These are phyloP conservation scores for Cladosporium sp. DNA, from an alignment of 2,329 filamentous ascomycete species.

Conservation along the genomic window DNA sequence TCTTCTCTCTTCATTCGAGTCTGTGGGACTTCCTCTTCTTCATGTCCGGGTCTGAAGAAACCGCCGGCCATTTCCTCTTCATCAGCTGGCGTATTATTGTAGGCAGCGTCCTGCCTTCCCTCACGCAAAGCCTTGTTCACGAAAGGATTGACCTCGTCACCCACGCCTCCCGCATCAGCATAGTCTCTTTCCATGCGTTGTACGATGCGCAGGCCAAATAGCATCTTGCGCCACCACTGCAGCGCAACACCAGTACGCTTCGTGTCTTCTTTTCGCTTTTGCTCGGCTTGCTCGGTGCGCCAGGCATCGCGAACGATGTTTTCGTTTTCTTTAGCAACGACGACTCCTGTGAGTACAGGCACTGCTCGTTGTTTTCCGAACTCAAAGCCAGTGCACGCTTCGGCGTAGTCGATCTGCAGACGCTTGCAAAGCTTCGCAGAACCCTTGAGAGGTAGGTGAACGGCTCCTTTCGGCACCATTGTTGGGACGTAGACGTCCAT, in stretches of 20 bases:
- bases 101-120: slow-evolving; percentile 16
- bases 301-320: slow-evolving; percentile 73
- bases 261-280: slow-evolving; percentile 72
- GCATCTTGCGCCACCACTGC: slow-evolving; percentile 77
- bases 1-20: slow-evolving; percentile 20
- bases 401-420: slow-evolving; percentile 81
- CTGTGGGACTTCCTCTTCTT: slow-evolving; percentile 32
- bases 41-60: slow-evolving; percentile 37
- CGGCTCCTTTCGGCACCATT: slow-evolving; percentile 83
- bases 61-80: slow-evolving; percentile 35
- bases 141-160: slow-evolving; percentile 54
- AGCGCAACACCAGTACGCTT: slow-evolving; percentile 73
- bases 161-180: slow-evolving; percentile 48
- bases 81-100: slow-evolving; percentile 13
- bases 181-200: slow-evolving; percentile 75
- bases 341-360: slow-evolving; percentile 84
- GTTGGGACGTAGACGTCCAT: slow-evolving; percentile 92
- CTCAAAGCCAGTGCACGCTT: slow-evolving; percentile 94
- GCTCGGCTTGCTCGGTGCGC: slow-evolving; percentile 68
- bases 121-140: slow-evolving; percentile 33
- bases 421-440: slow-evolving; percentile 77
- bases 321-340: slow-evolving; percentile 77
- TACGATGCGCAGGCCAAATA: slow-evolving; percentile 79
- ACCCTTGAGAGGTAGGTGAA: slow-evolving; percentile 76
- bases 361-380: slow-evolving; percentile 94